Base-by-base conservation (phyloP, 805 yeast genomes). In the Candida montana region DNA sequence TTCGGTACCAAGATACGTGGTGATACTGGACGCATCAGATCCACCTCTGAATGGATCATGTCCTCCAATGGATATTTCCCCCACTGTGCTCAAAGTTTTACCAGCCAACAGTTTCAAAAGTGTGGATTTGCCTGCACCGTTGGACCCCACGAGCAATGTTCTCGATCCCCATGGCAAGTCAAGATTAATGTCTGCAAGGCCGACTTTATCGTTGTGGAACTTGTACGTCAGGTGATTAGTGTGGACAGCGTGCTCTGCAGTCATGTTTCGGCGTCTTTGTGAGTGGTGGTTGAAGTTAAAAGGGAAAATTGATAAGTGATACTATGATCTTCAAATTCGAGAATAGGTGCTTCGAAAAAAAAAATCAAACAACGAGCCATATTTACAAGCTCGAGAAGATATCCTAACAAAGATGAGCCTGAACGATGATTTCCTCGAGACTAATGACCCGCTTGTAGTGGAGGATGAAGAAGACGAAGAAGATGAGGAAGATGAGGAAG, bases 91-190 rank as follows among this genome's bases (percentile, higher is more conserved):
- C 45, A 93, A 71, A 7, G 93, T 88, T 55, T 91, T 91, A 3
- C 99, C 99, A 0, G 97, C 95, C 16, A 93, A 67, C 15, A 93
- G 74, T 58, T 80, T 78, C 48, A 93, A 69, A 33, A 93, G 61
- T 0, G 99, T 93, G 1, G 96, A 86, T 61, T 93, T 93, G 5
- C 99, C 98, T 1, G 99, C 98, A 16, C 99, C 99, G 54, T 90
- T 90, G 11, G 98, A 95, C 0, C 99, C 99, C 19, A 93, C 72
- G 7, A 93, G 62, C 28, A 93, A 67, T 10, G 90, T 78, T 45
- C 96, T 73, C 1, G 91, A 75, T 7, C 83, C 79, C 72, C 83
- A 77, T 1, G 81, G 79, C 17, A 93, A 71, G 11, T 66, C 51
- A 31, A 93, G 55, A 29, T 71, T 68, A 47, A 91, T 73, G 35